These are phyloP conservation scores for Rhododendron henanense DNA, from an alignment of 148 eudicot genomes.

Conservation along the genomic window DNA sequence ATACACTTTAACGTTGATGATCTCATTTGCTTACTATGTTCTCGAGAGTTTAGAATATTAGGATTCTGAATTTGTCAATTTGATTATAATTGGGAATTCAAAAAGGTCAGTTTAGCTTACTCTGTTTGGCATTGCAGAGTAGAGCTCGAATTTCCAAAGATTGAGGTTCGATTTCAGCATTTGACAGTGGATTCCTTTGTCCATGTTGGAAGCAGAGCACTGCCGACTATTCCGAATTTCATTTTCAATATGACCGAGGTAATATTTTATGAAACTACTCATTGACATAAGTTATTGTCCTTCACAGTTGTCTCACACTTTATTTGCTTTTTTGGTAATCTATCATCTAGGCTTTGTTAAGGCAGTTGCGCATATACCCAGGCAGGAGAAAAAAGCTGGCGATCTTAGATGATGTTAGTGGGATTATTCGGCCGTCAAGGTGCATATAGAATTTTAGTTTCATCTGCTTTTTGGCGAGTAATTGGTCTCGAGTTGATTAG, in stretches of 20 bases:
- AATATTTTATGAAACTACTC: constrained; percentile 3
- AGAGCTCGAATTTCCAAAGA: constrained; percentile 71
- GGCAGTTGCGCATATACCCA: constrained; percentile 56
- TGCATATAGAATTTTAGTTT: constrained; percentile 12
- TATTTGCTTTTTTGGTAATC: constrained; percentile 6
- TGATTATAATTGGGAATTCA: not conserved
- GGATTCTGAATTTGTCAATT: not conserved
- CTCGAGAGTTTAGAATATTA: not conserved
- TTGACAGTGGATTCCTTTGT: constrained; percentile 71
- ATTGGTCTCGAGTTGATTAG: constrained; percentile 8
- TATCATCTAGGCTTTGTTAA: constrained; percentile 62
- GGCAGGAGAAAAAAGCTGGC: constrained; percentile 65
- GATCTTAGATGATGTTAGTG: constrained; percentile 79
- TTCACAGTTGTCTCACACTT: constrained; percentile 1
- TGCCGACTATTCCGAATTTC: constrained; percentile 92
- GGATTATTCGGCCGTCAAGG: constrained; percentile 94
- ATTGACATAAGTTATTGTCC: not conserved
- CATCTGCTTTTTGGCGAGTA: not conserved
- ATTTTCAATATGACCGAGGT: constrained; percentile 90
- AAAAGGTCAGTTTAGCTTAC: not conserved
- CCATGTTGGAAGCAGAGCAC: constrained; percentile 87
- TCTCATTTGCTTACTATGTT: not conserved
- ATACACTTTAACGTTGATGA: not conserved
- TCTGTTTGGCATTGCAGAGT: constrained; percentile 52
- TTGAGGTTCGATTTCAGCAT: constrained; percentile 87